phyloP scores from a whole-genome alignment of 2,329 filamentous ascomycete species.

The Diaporthe citriasiana region DNA sequence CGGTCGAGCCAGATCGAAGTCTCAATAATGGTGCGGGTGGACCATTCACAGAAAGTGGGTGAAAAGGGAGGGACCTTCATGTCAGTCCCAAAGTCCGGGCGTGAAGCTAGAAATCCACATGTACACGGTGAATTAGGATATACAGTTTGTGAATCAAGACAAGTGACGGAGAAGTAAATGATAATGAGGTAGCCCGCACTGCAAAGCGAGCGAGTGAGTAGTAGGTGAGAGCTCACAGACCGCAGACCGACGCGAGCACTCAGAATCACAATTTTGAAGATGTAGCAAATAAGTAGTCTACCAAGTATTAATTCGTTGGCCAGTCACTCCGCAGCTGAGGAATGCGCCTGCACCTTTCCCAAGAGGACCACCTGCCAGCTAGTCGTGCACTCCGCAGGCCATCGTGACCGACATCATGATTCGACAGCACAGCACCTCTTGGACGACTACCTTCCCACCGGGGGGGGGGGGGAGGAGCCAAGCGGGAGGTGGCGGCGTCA shows the following conservation, averaged over 20 bases:
- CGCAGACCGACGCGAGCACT: not conserved
- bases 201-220: not conserved
- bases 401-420: conserved; percentile 34
- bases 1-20: not conserved
- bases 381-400: conserved; percentile 3
- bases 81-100: not conserved
- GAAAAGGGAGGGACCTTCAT: not conserved
- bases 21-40: not conserved
- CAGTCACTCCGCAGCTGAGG: conserved; percentile 29
- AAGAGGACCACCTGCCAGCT: conserved; percentile 29
- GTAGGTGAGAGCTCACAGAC: not conserved
- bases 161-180: not conserved
- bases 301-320: not conserved
- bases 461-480: not conserved
- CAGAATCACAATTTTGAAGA: not conserved
- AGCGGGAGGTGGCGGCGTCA: conserved; percentile 20
- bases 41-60: not conserved
- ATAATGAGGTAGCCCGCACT: not conserved
- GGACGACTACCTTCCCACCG: not conserved
- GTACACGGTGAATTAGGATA: not conserved
- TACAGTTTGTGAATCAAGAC: not conserved
- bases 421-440: not conserved
- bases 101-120: not conserved
- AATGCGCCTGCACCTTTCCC: conserved; percentile 5
- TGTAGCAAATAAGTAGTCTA: not conserved